These are phyloP conservation scores for Pestalotiopsis sp. DNA, from an alignment of 2,329 filamentous ascomycete genomes.

Conservation along the genomic window DNA sequence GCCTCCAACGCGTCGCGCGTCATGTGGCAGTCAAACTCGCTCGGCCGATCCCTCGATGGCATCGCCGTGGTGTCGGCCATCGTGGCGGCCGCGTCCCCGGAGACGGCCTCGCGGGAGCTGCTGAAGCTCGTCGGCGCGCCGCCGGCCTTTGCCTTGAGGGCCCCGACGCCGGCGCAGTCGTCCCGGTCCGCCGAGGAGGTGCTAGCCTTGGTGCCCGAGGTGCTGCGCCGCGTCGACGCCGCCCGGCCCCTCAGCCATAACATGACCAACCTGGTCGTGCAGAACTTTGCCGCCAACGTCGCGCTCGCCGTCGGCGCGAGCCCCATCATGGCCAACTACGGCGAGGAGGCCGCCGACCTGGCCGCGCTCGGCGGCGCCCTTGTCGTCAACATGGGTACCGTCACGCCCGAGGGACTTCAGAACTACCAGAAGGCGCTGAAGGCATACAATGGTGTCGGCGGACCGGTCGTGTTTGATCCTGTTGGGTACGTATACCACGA, in stretches of 20 bases:
- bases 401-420: conserved; percentile 71
- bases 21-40: conserved; percentile 64
- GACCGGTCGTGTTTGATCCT: conserved; percentile 83
- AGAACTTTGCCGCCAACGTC: conserved; percentile 93
- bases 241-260: conserved; percentile 82
- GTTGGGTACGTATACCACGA: conserved; percentile 62
- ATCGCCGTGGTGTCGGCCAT: conserved; percentile 90
- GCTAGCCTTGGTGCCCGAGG: conserved; percentile 32
- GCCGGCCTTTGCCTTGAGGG: conserved; percentile 26
- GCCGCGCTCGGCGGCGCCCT: conserved; percentile 74
- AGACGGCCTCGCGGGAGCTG: conserved; percentile 62
- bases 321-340: conserved; percentile 93
- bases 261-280: conserved; percentile 96
- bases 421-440: conserved; percentile 74
- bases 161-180: conserved; percentile 14
- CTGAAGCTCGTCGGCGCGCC: conserved; percentile 52
- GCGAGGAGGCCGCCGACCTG: conserved; percentile 80
- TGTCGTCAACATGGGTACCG: conserved; percentile 94
- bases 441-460: conserved; percentile 78
- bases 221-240: conserved; percentile 63
- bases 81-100: conserved; percentile 70
- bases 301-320: conserved; percentile 78
- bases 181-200: conserved; percentile 22
- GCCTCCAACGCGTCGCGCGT: conserved; percentile 73
- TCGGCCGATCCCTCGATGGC: conserved; percentile 69